phyloP scores from a whole-genome alignment of 805 yeast species.

The Candida fluviatilis region DNA sequence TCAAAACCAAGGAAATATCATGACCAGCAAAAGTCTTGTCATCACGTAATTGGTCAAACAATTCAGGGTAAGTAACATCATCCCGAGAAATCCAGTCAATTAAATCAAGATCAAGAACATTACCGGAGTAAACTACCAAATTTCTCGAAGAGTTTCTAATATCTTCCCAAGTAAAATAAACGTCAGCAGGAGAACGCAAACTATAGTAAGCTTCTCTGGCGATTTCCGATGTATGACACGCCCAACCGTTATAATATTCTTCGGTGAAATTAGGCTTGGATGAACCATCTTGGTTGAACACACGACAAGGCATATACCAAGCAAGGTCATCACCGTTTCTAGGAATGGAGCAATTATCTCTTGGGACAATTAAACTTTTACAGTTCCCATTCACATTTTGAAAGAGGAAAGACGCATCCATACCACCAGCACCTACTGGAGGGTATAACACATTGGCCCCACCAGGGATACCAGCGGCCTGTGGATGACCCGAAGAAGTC shows the following conservation, averaged over 20 bases:
- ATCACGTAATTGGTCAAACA: conserved; percentile 61
- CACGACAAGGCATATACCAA: conserved; percentile 95
- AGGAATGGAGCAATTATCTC: conserved; percentile 69
- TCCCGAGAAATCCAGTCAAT: conserved; percentile 69
- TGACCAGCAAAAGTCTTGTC: conserved; percentile 61
- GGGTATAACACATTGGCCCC: conserved; percentile 77
- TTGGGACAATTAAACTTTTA: conserved; percentile 69
- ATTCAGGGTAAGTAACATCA: conserved; percentile 67
- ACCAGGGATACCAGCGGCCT: conserved; percentile 68
- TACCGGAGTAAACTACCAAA: conserved; percentile 84
- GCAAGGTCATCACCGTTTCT: conserved; percentile 54
- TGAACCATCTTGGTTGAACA: conserved; percentile 68
- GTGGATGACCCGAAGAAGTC: conserved; percentile 71
- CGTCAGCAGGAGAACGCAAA: conserved; percentile 61
- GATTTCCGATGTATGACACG: conserved; percentile 74
- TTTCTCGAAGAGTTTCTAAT: conserved; percentile 64
- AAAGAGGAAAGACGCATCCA: conserved; percentile 77
- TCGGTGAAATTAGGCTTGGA: conserved; percentile 58
- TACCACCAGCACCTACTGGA: conserved; percentile 84
- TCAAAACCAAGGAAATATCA: conserved; percentile 73
- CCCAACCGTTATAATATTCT: conserved; percentile 76
- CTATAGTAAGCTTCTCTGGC: conserved; percentile 69
- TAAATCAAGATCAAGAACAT: conserved; percentile 76
- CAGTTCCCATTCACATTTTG: conserved; percentile 94
- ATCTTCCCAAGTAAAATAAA: conserved; percentile 89